These are phyloP conservation scores for Trichoderma hamatum DNA, from an alignment of 2,329 filamentous ascomycete genomes.

Conservation along the genomic window DNA sequence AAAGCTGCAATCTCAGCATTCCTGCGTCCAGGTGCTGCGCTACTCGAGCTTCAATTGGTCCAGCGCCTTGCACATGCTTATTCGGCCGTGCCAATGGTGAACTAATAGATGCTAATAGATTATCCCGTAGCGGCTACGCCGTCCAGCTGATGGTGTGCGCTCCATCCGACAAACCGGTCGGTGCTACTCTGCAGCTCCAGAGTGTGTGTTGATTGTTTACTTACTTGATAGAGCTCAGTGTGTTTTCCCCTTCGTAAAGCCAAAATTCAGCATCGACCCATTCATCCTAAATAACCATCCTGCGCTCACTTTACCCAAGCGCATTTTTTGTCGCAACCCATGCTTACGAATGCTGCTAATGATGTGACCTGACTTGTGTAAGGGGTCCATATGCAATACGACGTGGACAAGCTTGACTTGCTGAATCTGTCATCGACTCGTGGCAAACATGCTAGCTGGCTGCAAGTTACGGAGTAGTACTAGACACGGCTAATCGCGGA, in stretches of 20 bases:
- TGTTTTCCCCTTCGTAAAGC: background rate
- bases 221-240: background rate
- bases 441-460: background rate
- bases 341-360: background rate
- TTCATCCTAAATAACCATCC: background rate
- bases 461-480: no score
- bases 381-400: constrained; percentile 17
- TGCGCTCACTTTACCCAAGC: background rate
- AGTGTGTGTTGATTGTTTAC: background rate
- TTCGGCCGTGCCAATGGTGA: constrained; percentile 1
- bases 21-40: background rate
- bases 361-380: constrained; percentile 1
- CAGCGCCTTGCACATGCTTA: constrained; percentile 18
- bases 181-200: background rate
- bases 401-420: constrained; percentile 12
- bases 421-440: constrained; percentile 5
- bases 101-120: background rate
- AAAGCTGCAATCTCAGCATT: constrained; percentile 18
- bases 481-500: constrained; percentile 3
- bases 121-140: background rate
- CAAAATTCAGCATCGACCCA: background rate
- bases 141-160: background rate
- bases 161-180: background rate
- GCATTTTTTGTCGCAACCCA: background rate
- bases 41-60: constrained; percentile 12